Conservation (phyloP, 306 rosid species). For the Dryas alaskensis region DNA sequence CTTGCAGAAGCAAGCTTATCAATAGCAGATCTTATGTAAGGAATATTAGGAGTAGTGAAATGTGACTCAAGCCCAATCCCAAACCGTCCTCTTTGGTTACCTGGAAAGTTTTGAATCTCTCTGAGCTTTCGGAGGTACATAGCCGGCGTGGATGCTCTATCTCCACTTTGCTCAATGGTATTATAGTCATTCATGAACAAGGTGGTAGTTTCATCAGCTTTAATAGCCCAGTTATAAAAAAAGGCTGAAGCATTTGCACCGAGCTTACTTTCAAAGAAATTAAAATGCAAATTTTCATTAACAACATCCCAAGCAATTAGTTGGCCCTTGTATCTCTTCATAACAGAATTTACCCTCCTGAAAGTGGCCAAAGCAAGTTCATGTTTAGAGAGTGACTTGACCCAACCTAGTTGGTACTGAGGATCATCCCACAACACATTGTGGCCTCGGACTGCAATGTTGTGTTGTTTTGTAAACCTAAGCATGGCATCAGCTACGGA, state of each 20-base stretch:
- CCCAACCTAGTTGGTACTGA: slow-evolving; percentile 43
- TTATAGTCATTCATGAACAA: slow-evolving; percentile 70
- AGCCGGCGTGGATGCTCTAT: slow-evolving; percentile 34
- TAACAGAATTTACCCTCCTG: slow-evolving; percentile 42
- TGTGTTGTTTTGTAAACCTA: slow-evolving; percentile 35
- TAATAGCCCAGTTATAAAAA: slow-evolving; percentile 38
- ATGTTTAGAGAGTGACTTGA: slow-evolving; percentile 35
- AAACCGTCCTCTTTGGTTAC: slow-evolving; percentile 10
- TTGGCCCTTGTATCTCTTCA: slow-evolving; percentile 53
- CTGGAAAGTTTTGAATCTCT: slow-evolving; percentile 34
- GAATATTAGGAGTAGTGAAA: slow-evolving; percentile 47
- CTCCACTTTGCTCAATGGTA: slow-evolving; percentile 58
- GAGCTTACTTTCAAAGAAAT: slow-evolving; percentile 49
- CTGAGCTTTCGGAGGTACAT: slow-evolving; percentile 50
- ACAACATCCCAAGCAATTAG: slow-evolving; percentile 75
- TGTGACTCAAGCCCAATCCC: slow-evolving; percentile 76
- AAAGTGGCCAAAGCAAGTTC: slow-evolving; percentile 34
- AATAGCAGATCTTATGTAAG: slow-evolving; percentile 64
- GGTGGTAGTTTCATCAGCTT: slow-evolving; percentile 35
- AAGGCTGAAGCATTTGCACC: slow-evolving; percentile 35
- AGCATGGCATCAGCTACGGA: slow-evolving; percentile 51
- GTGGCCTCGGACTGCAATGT: slow-evolving; percentile 63
- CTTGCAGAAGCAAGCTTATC: slow-evolving; percentile 62
- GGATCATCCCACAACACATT: slow-evolving; percentile 69
- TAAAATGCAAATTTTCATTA: slow-evolving; percentile 63